These are phyloP conservation scores for Plasmopara viticola DNA, from an alignment of 352 stramenopile species.

Conservation along the genomic window DNA sequence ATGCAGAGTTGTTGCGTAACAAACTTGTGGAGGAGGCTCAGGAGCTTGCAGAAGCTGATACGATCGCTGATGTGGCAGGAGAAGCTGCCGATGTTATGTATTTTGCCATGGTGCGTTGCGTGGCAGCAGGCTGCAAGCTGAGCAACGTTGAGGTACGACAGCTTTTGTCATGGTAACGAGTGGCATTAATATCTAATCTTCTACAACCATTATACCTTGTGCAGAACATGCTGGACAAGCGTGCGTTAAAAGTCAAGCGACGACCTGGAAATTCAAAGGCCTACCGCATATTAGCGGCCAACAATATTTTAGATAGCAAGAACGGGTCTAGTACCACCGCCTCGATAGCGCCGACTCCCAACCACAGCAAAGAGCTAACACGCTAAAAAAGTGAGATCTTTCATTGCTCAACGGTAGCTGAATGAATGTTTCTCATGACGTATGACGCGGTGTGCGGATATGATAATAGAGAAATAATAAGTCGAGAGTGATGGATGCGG, in stretches of 20 bases:
- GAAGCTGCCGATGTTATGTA: constrained; percentile 96
- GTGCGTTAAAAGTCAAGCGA: constrained; percentile 89
- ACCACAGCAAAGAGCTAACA: too few species aligned
- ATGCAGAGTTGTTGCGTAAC: constrained; percentile 87
- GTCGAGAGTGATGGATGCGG: too few species aligned
- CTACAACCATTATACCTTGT: constrained; percentile 3
- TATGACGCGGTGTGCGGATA: too few species aligned
- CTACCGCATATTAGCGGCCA: constrained; percentile 76
- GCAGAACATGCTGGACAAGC: constrained; percentile 86
- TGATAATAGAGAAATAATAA: too few species aligned
- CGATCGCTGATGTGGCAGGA: constrained; percentile 82
- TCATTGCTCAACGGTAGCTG: too few species aligned
- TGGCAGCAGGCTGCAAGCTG: constrained; percentile 88
- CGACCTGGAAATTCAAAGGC: constrained; percentile 84
- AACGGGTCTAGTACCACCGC: constrained; percentile 1
- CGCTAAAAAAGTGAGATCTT: too few species aligned
- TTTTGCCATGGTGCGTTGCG: constrained; percentile 92
- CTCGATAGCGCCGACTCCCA: background rate
- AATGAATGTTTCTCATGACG: too few species aligned
- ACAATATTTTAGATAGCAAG: constrained; percentile 49
- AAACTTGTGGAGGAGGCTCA: constrained; percentile 97
- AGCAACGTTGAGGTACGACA: constrained; percentile 82
- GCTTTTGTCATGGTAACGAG: constrained; percentile 1
- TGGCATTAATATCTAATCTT: constrained; percentile 9
- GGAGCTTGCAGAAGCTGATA: constrained; percentile 87